A percentile compares a stretch with the other conserved stretches of the same genome.
Conservation (phyloP, 164 flowering plant species). For the Umbellularia californica region DNA sequence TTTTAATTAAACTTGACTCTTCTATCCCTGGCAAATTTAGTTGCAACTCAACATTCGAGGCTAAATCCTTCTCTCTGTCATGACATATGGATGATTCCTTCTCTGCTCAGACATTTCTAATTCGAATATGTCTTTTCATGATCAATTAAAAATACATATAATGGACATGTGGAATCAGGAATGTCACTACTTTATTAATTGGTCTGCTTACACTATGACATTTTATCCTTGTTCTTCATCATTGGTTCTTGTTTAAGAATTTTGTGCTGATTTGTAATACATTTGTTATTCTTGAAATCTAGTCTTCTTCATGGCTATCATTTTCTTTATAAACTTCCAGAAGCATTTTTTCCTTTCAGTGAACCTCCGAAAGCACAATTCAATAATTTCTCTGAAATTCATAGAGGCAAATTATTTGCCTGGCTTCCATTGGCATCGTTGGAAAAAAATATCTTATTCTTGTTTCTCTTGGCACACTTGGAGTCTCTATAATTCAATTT, state of each 20-base stretch:
- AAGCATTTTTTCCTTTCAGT: neutral
- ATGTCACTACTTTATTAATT: neutral
- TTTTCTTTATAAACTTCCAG: neutral
- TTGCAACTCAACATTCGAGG: neutral
- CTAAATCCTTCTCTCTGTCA: slow-evolving; percentile 1
- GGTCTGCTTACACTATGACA: neutral
- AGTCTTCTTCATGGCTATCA: neutral
- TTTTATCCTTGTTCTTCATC: neutral
- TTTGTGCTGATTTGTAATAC: neutral
- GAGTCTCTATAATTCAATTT: neutral
- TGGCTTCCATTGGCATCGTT: neutral
- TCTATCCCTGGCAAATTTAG: neutral
- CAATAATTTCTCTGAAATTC: neutral
- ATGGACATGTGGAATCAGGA: neutral
- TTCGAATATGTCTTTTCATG: neutral
- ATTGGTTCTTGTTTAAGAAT: neutral
- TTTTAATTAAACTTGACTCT: slow-evolving; percentile 14
- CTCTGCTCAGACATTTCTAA: neutral
- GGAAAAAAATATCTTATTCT: neutral
- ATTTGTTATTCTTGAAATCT: neutral
- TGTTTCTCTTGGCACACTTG: neutral
- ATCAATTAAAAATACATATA: neutral
- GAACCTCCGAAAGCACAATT: too few relatives aligned
- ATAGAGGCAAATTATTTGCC: neutral
- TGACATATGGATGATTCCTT: neutral